Conservation (phyloP, 225 moss, liverwort and hornwort genomes). For the Antitrichia curtipendula region DNA sequence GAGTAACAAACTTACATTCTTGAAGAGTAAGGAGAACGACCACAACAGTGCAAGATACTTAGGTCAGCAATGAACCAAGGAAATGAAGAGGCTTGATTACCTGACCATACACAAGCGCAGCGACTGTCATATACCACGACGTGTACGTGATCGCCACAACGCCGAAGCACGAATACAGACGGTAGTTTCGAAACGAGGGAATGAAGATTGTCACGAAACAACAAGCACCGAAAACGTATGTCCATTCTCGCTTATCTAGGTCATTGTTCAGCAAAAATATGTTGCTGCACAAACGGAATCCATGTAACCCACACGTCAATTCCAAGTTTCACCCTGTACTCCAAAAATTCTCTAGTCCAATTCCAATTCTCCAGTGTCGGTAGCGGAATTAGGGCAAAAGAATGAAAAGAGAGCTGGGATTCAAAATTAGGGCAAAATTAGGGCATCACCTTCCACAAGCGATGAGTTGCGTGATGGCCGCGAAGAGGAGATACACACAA, state of each 20-base stretch:
- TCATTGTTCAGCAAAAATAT: slow-evolving; percentile 64
- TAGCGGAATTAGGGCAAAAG: background rate
- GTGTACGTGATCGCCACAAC: slow-evolving; percentile 80
- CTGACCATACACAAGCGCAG: slow-evolving; percentile 69
- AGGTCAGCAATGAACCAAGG: background rate
- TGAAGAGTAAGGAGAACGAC: background rate
- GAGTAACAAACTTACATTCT: background rate
- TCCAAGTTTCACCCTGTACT: background rate
- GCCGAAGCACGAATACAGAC: slow-evolving; percentile 75
- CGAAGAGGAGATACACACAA: slow-evolving; percentile 64
- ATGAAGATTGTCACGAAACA: slow-evolving; percentile 63
- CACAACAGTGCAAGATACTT: background rate
- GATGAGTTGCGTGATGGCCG: slow-evolving; percentile 83
- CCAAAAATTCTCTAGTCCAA: background rate
- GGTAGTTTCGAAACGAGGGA: slow-evolving; percentile 73
- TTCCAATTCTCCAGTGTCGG: too few relatives aligned
- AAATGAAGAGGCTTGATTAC: background rate
- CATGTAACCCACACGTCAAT: background rate
- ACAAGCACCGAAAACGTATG: slow-evolving; percentile 75
- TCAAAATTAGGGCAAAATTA: background rate
- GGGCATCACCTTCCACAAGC: slow-evolving; percentile 69
- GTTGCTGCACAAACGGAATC: slow-evolving; percentile 33
- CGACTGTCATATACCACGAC: slow-evolving; percentile 91
- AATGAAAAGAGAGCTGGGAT: background rate
- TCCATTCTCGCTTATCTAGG: slow-evolving; percentile 84